phyloP scores from a whole-genome alignment of 169 alveolate genomes.

The Cryptosporidium canis region DNA sequence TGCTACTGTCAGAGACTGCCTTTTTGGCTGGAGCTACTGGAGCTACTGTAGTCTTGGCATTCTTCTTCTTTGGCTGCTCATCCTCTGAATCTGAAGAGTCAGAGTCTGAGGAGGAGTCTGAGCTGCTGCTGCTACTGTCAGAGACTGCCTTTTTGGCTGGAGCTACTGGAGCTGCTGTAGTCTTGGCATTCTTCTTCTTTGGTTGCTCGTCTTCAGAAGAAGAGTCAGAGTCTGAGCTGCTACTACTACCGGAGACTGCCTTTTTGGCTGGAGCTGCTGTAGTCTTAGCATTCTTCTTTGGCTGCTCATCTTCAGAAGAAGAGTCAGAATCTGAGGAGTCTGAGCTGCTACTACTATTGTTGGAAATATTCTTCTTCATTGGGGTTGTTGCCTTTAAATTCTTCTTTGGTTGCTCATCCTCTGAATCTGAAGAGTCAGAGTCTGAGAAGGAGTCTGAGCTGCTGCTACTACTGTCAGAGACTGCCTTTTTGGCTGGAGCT shows the following conservation, averaged over 20 bases:
- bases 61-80: constrained; percentile 19
- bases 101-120: background rate
- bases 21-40: constrained; percentile 1
- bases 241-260: background rate
- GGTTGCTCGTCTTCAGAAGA: background rate
- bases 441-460: background rate
- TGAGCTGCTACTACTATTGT: background rate
- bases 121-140: background rate
- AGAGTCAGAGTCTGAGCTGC: background rate
- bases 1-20: background rate
- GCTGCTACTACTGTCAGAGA: background rate
- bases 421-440: constrained; percentile 55
- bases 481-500: background rate
- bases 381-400: background rate
- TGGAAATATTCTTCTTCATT: background rate
- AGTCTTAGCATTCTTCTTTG: background rate
- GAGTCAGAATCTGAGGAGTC: constrained; percentile 15
- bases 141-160: constrained; percentile 16
- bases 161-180: background rate
- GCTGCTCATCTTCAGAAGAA: constrained; percentile 1
- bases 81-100: constrained; percentile 44
- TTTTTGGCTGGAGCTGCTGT: background rate
- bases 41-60: background rate
- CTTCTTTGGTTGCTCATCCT: constrained; percentile 5
- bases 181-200: background rate